Conservation (phyloP, 768 basidiomycete species). For the Cystofilobasidium ferigula region DNA sequence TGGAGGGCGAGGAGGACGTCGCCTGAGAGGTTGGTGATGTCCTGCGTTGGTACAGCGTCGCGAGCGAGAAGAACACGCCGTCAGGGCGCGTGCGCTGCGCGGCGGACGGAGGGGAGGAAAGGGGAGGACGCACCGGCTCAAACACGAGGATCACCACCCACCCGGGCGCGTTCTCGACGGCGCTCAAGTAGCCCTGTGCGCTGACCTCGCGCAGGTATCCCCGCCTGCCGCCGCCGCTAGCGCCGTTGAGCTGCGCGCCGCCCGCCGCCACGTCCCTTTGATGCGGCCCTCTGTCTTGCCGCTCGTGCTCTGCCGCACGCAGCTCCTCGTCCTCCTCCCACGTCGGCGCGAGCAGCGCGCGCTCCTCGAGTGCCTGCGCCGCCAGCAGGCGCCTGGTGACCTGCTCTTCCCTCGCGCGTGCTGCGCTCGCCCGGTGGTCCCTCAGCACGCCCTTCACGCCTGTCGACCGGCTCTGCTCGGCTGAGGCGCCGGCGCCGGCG, state of each 20-base stretch:
- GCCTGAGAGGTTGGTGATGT: not conserved
- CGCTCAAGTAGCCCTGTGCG: constrained; percentile 20
- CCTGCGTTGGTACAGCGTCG: not conserved
- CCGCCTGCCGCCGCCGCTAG: not conserved
- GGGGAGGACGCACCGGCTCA: constrained; percentile 16
- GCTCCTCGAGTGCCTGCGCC: constrained; percentile 16
- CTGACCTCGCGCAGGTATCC: constrained; percentile 23
- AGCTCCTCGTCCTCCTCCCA: constrained; percentile 22
- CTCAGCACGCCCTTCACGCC: constrained; percentile 24
- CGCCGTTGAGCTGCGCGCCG: too few relatives aligned
- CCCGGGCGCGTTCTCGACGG: constrained; percentile 14
- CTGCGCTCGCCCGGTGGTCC: constrained; percentile 3
- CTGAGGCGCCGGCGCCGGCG: not conserved
- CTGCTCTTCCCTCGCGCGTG: constrained; percentile 1
- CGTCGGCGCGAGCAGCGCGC: constrained; percentile 13
- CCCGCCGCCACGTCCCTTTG: not conserved
- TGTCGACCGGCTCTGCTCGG: not conserved
- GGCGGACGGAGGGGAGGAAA: not conserved
- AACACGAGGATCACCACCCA: constrained; percentile 22
- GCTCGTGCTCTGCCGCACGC: constrained; percentile 2
- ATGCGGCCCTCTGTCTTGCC: not conserved
- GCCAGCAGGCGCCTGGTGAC: constrained; percentile 2
- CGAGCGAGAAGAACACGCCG: not conserved
- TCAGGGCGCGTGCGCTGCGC: not conserved
- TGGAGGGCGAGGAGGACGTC: constrained; percentile 17